A percentile compares a stretch with the other conserved stretches of the same genome.
These are phyloP conservation scores for Buxus sempervirens DNA, from an alignment of 164 flowering plant species.

Conservation along the genomic window DNA sequence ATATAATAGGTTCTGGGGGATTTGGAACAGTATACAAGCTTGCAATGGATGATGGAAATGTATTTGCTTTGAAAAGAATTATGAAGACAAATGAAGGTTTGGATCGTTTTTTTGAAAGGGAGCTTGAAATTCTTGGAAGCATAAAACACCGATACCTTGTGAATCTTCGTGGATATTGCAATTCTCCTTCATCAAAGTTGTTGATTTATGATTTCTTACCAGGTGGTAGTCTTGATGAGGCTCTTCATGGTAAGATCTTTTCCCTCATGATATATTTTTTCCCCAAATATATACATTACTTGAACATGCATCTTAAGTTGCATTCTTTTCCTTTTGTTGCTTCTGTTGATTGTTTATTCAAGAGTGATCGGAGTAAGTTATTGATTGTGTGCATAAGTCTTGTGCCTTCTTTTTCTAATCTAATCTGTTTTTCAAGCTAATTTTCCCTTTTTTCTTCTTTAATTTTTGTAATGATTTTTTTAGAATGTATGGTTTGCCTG, in stretches of 20 bases:
- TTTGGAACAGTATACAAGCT: constrained; percentile 95
- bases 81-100: constrained; percentile 81
- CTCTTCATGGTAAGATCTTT: constrained; percentile 71
- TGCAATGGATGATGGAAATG: constrained; percentile 94
- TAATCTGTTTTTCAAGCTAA: no score
- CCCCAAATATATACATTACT: no score
- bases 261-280: not conserved
- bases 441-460: no score
- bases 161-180: constrained; percentile 95
- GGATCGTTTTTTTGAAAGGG: constrained; percentile 93
- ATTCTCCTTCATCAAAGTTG: constrained; percentile 86
- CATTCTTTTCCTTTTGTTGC: not conserved
- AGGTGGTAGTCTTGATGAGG: constrained; percentile 96
- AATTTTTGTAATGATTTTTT: no score
- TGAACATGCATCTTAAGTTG: not conserved
- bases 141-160: constrained; percentile 88
- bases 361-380: no score
- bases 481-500: no score
- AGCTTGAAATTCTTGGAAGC: constrained; percentile 98
- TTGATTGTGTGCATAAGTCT: no score
- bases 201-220: constrained; percentile 88
- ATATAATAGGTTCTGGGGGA: constrained; percentile 88
- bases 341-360: not conserved
- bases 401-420: no score
- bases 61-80: constrained; percentile 91